Conservation (phyloP, 345 rosid species). For the Bruguiera gymnorhiza region DNA sequence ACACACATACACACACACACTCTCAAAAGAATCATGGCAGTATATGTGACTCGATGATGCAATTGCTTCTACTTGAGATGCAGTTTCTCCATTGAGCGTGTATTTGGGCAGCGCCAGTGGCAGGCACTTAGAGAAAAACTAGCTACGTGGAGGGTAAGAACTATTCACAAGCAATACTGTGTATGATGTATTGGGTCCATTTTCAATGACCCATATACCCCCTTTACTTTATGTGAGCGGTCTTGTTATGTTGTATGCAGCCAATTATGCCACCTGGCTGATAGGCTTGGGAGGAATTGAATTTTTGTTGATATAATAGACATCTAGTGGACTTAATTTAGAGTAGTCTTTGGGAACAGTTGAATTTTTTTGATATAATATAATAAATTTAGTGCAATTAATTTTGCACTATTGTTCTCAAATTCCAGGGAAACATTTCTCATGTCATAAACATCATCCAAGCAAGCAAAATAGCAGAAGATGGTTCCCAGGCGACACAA, state of each 20-base stretch:
- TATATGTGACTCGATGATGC: background rate
- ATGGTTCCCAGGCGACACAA: constrained; percentile 65
- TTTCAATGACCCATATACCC: background rate
- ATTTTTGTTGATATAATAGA: no score
- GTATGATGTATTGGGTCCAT: background rate
- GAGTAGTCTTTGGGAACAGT: background rate
- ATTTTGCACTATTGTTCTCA: background rate
- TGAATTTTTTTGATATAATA: background rate
- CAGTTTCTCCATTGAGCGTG: constrained; percentile 75
- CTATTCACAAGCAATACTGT: background rate
- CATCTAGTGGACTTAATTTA: no score
- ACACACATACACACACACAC: no score
- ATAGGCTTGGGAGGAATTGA: no score
- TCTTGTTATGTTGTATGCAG: background rate
- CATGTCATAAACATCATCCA: constrained; percentile 75
- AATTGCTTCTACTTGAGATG: background rate
- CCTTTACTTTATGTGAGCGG: background rate
- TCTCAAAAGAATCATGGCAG: no score
- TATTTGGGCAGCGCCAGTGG: constrained; percentile 76
- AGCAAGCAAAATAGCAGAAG: constrained; percentile 81
- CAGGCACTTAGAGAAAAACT: constrained; percentile 60
- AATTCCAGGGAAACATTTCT: constrained; percentile 59
- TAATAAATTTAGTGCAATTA: background rate
- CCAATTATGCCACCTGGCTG: background rate
- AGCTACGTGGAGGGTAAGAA: constrained; percentile 71